phyloP scores from a whole-genome alignment of 192 early-diverging fungal genomes.

The Coemansia sp. region DNA sequence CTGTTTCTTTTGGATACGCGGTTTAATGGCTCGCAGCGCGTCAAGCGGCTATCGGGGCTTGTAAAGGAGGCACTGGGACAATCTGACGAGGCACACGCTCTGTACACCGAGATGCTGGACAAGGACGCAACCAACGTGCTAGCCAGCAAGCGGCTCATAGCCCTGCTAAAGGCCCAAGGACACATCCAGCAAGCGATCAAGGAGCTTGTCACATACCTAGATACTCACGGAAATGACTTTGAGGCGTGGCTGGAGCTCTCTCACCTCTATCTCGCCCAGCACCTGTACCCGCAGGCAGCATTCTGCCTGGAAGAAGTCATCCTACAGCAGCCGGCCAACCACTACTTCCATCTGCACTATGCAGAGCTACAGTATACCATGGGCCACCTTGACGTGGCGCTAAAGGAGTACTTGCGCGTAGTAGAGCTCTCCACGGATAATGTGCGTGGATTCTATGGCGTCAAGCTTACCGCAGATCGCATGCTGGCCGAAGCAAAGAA shows the following conservation, averaged over 20 bases:
- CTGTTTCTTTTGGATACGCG: slow-evolving; percentile 63
- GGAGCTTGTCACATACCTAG: slow-evolving; percentile 74
- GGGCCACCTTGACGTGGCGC: slow-evolving; percentile 65
- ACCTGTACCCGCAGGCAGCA: slow-evolving; percentile 82
- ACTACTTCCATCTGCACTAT: slow-evolving; percentile 84
- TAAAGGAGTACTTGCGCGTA: slow-evolving; percentile 90
- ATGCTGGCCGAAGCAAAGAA: slow-evolving; percentile 14
- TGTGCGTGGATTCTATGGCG: slow-evolving; percentile 87
- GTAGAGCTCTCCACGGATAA: slow-evolving; percentile 86
- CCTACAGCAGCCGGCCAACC: slow-evolving; percentile 83
- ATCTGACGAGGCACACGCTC: slow-evolving; percentile 63
- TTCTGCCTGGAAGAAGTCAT: slow-evolving; percentile 95
- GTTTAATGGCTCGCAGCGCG: slow-evolving; percentile 73
- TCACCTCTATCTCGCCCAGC: slow-evolving; percentile 68
- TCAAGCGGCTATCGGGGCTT: slow-evolving; percentile 77
- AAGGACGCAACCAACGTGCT: slow-evolving; percentile 81
- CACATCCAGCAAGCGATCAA: slow-evolving; percentile 71
- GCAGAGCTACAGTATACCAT: slow-evolving; percentile 87
- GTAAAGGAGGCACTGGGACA: slow-evolving; percentile 77
- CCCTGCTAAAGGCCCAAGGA: slow-evolving; percentile 70
- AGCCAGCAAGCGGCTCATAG: slow-evolving; percentile 78
- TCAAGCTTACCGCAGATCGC: slow-evolving; percentile 63
- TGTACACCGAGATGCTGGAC: slow-evolving; percentile 77
- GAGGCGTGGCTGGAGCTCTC: slow-evolving; percentile 91
- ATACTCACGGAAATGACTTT: slow-evolving; percentile 83